Conservation (phyloP, 768 basidiomycete species). For the Mrakia gelida region DNA sequence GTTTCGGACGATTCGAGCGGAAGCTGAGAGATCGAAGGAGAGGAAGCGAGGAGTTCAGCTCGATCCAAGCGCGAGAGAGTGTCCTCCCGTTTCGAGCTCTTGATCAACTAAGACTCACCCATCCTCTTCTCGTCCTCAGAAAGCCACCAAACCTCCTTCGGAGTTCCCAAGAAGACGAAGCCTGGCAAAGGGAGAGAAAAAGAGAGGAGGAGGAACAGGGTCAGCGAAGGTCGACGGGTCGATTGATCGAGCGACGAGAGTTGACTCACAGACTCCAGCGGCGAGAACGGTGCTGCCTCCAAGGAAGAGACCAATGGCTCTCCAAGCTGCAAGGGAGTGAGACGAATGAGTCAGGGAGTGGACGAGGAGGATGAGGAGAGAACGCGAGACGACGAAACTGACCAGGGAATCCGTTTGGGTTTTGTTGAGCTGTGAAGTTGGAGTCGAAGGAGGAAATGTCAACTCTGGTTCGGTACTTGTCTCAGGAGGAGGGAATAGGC, state of each 20-base stretch:
- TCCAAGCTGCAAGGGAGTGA: neutral
- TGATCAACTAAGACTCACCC: neutral
- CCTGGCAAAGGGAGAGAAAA: too few species aligned
- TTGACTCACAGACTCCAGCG: slow-evolving; percentile 26
- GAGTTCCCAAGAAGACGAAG: slow-evolving; percentile 38
- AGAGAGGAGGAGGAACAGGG: neutral
- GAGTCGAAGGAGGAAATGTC: too few species aligned
- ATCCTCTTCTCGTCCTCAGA: slow-evolving; percentile 34
- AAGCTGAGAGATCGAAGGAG: slow-evolving; percentile 13
- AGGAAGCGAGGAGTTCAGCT: too few species aligned
- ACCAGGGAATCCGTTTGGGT: neutral
- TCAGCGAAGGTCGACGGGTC: neutral
- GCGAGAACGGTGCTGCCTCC: slow-evolving; percentile 35
- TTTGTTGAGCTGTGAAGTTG: neutral
- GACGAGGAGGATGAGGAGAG: too few species aligned
- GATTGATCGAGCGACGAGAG: too few species aligned
- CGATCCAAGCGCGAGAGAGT: too few species aligned
- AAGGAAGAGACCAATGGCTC: slow-evolving; percentile 34
- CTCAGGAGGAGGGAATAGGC: too few species aligned
- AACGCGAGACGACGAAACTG: too few species aligned
- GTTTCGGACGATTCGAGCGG: slow-evolving; percentile 31
- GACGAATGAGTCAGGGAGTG: too few species aligned
- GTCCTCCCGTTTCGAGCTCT: too few species aligned
- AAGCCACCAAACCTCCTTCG: slow-evolving; percentile 37
- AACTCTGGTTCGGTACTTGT: too few species aligned